These are phyloP conservation scores for Tuber melanosporum DNA, from an alignment of 495 filamentous ascomycete species.

Conservation along the genomic window DNA sequence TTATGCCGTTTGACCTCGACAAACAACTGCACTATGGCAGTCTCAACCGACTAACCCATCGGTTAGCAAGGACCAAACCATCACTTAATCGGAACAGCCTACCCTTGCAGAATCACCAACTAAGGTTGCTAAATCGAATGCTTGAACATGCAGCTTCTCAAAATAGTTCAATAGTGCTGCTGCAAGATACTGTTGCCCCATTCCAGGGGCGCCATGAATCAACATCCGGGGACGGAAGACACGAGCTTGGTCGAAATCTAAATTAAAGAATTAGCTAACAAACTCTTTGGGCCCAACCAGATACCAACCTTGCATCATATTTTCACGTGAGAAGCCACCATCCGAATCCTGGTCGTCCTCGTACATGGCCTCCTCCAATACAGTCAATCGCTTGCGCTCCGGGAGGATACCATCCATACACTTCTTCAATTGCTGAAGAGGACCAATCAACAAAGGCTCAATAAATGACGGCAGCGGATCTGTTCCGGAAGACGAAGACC, in stretches of 20 bases:
- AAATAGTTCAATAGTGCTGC: slow-evolving; percentile 81
- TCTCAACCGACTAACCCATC: slow-evolving; percentile 57
- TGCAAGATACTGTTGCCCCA: slow-evolving; percentile 90
- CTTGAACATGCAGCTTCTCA: slow-evolving; percentile 88
- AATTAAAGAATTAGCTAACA: slow-evolving; percentile 13
- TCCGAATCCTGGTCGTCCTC: slow-evolving; percentile 74
- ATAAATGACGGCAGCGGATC: slow-evolving; percentile 67
- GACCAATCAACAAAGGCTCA: slow-evolving; percentile 70
- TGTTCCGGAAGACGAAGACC: slow-evolving; percentile 75
- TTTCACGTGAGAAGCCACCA: slow-evolving; percentile 73
- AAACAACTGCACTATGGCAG: slow-evolving; percentile 81
- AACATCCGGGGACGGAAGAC: slow-evolving; percentile 84
- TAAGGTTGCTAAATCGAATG: slow-evolving; percentile 83
- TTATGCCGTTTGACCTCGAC: slow-evolving; percentile 87
- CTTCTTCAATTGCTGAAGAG: slow-evolving; percentile 59
- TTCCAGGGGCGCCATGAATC: slow-evolving; percentile 68
- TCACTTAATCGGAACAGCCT: slow-evolving; percentile 16
- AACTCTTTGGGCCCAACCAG: slow-evolving; percentile 10
- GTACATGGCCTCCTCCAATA: slow-evolving; percentile 86
- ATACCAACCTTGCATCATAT: slow-evolving; percentile 57
- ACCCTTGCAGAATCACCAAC: slow-evolving; percentile 61
- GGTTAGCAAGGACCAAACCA: slow-evolving; percentile 37
- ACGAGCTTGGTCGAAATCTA: slow-evolving; percentile 78
- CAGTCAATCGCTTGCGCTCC: slow-evolving; percentile 72
- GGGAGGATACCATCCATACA: slow-evolving; percentile 74